Conservation (phyloP, 2,329 filamentous ascomycete species). For the Fusarium solani-melongenae region DNA sequence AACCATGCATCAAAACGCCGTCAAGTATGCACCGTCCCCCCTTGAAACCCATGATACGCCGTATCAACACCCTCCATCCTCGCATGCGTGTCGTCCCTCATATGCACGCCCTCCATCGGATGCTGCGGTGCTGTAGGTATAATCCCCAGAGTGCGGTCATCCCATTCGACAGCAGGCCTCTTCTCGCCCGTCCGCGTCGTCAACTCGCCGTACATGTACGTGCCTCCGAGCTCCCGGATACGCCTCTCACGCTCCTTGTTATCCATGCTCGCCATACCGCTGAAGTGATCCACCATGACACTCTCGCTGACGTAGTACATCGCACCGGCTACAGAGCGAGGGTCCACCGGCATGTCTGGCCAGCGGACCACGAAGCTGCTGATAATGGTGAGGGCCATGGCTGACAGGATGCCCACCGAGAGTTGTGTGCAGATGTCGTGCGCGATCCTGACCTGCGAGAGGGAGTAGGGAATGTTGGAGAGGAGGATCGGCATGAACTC, state of each 20-base stretch:
- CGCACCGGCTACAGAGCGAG: constrained; percentile 57
- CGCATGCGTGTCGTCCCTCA: constrained; percentile 7
- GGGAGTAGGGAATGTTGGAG: constrained; percentile 60
- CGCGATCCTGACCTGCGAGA: constrained; percentile 52
- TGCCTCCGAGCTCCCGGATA: constrained; percentile 37
- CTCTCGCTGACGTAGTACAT: constrained; percentile 55
- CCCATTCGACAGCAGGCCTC: constrained; percentile 40
- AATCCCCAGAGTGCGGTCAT: constrained; percentile 34
- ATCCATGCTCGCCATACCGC: constrained; percentile 36
- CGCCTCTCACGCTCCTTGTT: constrained; percentile 33
- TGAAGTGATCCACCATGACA: constrained; percentile 38
- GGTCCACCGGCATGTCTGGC: constrained; percentile 59
- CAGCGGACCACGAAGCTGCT: constrained; percentile 55
- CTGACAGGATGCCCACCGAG: constrained; percentile 50
- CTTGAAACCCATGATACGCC: constrained; percentile 31
- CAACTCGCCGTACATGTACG: constrained; percentile 40
- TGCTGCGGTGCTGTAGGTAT: constrained; percentile 13
- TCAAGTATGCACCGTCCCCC: constrained; percentile 1
- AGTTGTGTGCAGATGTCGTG: constrained; percentile 56
- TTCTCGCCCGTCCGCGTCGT: constrained; percentile 31
- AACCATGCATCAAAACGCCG: background rate
- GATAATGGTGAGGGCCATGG: constrained; percentile 56
- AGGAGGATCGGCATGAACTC: constrained; percentile 63
- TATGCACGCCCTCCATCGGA: background rate
- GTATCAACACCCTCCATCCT: constrained; percentile 35